Percentiles rank a stretch among this genome's conserved stretches.
These are phyloP conservation scores for Coprinellus micaceus DNA, from an alignment of 768 basidiomycete species.

Conservation along the genomic window DNA sequence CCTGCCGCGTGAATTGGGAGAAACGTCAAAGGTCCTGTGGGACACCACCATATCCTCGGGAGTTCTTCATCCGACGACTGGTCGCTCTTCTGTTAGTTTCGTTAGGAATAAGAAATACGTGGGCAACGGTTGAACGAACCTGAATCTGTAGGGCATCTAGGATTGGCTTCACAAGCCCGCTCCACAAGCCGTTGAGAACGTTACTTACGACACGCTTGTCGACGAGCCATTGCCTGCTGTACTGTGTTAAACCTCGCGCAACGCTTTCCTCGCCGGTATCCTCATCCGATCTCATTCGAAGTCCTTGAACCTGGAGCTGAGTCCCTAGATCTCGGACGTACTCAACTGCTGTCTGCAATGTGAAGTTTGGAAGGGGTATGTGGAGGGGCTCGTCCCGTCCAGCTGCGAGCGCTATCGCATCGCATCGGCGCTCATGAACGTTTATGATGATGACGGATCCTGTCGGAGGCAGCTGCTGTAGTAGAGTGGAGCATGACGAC, in stretches of 20 bases:
- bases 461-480: conserved; percentile 5
- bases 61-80: background rate
- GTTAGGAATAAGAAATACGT: background rate
- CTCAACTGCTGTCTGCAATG: background rate
- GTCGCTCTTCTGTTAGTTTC: background rate
- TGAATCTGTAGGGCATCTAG: conserved; percentile 5
- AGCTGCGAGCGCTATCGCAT: background rate
- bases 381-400: background rate
- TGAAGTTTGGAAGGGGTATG: background rate
- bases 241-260: background rate
- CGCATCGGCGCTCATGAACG: background rate
- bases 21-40: conserved; percentile 5
- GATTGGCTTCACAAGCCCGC: conserved; percentile 6
- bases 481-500: background rate
- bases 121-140: background rate
- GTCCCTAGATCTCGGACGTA: background rate
- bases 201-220: background rate
- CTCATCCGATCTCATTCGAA: background rate
- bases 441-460: conserved; percentile 9
- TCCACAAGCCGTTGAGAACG: background rate
- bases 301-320: background rate
- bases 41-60: conserved; percentile 1
- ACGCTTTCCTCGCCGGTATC: background rate
- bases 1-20: conserved; percentile 7
- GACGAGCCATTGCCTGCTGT: background rate